Percentiles rank a stretch among this genome's conserved stretches.
These are phyloP conservation scores for Epipyxis sp. DNA, from an alignment of 108 stramenopile genomes.

Conservation along the genomic window DNA sequence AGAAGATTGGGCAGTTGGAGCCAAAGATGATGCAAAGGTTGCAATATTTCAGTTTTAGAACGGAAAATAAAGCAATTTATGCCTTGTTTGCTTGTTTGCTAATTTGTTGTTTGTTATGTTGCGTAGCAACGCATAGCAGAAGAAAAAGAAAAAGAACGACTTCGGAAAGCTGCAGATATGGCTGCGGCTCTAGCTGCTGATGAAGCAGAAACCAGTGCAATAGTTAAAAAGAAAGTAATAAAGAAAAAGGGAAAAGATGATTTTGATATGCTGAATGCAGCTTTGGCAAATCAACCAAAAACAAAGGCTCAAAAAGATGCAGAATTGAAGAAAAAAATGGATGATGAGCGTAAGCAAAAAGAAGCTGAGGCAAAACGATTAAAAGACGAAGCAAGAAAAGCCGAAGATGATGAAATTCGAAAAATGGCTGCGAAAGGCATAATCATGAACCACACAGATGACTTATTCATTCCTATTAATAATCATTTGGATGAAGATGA, in stretches of 20 bases:
- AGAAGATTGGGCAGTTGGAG: conserved; percentile 31
- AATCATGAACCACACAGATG: conserved; percentile 26
- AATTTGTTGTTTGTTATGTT: too few species aligned
- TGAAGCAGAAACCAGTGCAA: conserved; percentile 22
- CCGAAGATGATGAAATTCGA: conserved; percentile 21
- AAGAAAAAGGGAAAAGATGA: conserved; percentile 32
- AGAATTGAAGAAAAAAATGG: conserved; percentile 7
- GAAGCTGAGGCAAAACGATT: conserved; percentile 26
- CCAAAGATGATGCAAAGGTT: too few species aligned
- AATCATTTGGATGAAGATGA: conserved; percentile 19
- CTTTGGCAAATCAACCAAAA: conserved; percentile 23
- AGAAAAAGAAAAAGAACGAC: conserved; percentile 33
- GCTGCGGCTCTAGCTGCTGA: conserved; percentile 24
- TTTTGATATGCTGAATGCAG: conserved; percentile 26
- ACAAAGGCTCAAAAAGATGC: conserved; percentile 33
- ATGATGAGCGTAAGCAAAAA: conserved; percentile 23
- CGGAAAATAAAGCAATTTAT: too few species aligned
- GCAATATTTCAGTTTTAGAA: too few species aligned
- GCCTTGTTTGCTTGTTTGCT: too few species aligned
- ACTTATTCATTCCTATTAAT: conserved; percentile 8
- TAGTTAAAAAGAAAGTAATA: not conserved
- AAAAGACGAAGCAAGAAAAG: conserved; percentile 18
- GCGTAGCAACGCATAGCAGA: not conserved
- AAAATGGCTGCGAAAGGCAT: conserved; percentile 13
- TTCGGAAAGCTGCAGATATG: conserved; percentile 27